Base-by-base conservation (phyloP, 2,329 filamentous ascomycete genomes). In the Talaromyces sp. region DNA sequence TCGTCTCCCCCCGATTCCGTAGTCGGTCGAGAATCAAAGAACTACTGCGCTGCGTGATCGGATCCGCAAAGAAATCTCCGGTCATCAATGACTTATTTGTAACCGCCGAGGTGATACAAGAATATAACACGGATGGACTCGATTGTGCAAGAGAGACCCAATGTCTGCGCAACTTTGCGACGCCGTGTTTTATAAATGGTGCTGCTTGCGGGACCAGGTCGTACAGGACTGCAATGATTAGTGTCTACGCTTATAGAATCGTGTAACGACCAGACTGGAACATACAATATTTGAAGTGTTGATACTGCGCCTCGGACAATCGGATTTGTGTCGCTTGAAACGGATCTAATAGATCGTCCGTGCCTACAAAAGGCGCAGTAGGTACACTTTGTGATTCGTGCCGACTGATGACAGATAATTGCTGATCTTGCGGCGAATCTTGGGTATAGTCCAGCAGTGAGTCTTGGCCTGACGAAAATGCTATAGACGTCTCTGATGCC, bases 1-100 rank as follows among this genome's bases (percentile, higher is more conserved):
- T 78, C 3, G 76, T 78, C 65, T 78, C 76, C 11, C 76, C 76
- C 8, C 76, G 73, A 54, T 77, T 76, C 35, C 77, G 76, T 39
- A 77, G 74, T 0, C 75, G 73, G 64, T 78, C 76, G 9, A 78
- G 69, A 39, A 78, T 71, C 13, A 78, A 68, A 10, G 69, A 68
- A 63, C 74, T 77, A 19, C 69, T 68, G 2, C 70, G 67, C 62
- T 69, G 70, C 50, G 74, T 73, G 16, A 67, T 72, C 4, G 75
- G 72, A 60, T 78, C 75, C 33, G 70, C 70, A 7, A 77, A 65
- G 19, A 78, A 70, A 24, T 76, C 73, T 2, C 76, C 76, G 6
- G 69, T 64, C 31, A 67, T 65, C 67, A 78, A 70, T 7, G 76
- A 76, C 9, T 72, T 70, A 64, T 77, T 77, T 11, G 76, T 77